Percentiles rank a stretch among this genome's conserved stretches.
These are phyloP conservation scores for Aspergillus oerlinghausenensis DNA, from an alignment of 2,329 filamentous ascomycete species.

Conservation along the genomic window DNA sequence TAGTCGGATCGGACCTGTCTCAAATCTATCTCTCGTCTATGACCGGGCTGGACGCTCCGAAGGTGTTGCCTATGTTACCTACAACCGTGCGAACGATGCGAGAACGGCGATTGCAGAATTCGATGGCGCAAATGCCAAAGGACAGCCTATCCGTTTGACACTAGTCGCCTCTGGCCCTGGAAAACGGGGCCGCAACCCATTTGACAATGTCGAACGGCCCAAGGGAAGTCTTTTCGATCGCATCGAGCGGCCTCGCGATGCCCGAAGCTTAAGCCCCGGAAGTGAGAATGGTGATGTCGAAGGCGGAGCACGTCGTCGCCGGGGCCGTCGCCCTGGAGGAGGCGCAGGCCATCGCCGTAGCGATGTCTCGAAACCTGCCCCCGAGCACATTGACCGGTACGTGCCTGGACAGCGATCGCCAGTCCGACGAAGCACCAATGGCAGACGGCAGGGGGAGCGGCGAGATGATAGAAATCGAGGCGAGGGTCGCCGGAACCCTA, in stretches of 20 bases:
- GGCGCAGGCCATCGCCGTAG: constrained; percentile 48
- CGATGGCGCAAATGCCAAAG: constrained; percentile 85
- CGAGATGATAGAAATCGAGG: constrained; percentile 22
- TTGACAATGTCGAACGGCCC: constrained; percentile 48
- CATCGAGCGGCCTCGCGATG: constrained; percentile 45
- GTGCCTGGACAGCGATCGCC: constrained; percentile 56
- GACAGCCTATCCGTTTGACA: constrained; percentile 73
- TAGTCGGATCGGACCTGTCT: constrained; percentile 67
- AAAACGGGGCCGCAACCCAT: constrained; percentile 39
- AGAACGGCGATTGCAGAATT: constrained; percentile 71
- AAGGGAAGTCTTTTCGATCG: constrained; percentile 63
- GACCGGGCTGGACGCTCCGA: constrained; percentile 86
- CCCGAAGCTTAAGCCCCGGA: constrained; percentile 40
- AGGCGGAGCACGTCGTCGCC: constrained; percentile 35
- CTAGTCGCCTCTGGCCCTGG: constrained; percentile 52
- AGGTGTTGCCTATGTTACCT: constrained; percentile 79
- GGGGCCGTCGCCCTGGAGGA: constrained; percentile 36
- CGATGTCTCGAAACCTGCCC: constrained; percentile 51
- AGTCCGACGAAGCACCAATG: constrained; percentile 45
- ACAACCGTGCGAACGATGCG: constrained; percentile 67
- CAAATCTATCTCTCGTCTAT: constrained; percentile 67
- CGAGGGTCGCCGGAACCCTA: constrained; percentile 42
- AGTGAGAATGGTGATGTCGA: constrained; percentile 30
- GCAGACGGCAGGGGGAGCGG: constrained; percentile 38
- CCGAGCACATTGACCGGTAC: constrained; percentile 73